Evolutionary conservation across 2,329 filamentous ascomycete species (phyloP), one percentile per base, ranked within the genome.

Genomic region (Chrysoporthe deuterocubensis): DNA sequence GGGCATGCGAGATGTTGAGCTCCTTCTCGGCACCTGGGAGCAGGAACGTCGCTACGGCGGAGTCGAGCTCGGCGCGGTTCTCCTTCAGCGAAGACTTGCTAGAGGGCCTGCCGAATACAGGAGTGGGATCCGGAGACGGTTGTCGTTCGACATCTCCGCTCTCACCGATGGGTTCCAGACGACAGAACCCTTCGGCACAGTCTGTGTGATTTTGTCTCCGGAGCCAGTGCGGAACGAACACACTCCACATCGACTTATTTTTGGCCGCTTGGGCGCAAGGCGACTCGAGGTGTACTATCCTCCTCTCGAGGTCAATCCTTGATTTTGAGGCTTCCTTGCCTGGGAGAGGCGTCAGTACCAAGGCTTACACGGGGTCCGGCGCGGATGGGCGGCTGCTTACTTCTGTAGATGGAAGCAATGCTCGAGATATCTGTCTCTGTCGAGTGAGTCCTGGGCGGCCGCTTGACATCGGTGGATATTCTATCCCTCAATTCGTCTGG

Each of bases 1-100:
- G 78, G 2, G 76, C 68, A 0, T 79, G 76, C 4, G 82, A 81
- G 67, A 84, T 80, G 73, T 84, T 84, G 67, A 84, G 78, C 69
- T 84, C 82, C 72, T 83, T 84, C 56, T 79, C 76, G 1, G 80
- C 74, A 7, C 76, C 77, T 1, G 81, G 79, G 16, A 77, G 60
- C 13, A 84, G 77, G 69, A 81, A 84, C 1, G 78, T 77, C 42
- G 76, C 72, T 71, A 79, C 75, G 61, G 84, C 76, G 62, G 79
- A 79, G 60, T 78, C 74, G 62, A 84, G 76, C 58, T 75, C 74
- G 32, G 73, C 73, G 37, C 74, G 73, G 52, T 71, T 46, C 59
- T 68, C 68, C 50, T 71, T 72, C 34, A 69, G 60, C 21, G 76
- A 72, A 0, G 75, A 70, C 3, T 74, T 74, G 66, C 75, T 78